These are phyloP conservation scores for Mycena capillaripes DNA, from an alignment of 768 basidiomycete genomes.

Conservation along the genomic window DNA sequence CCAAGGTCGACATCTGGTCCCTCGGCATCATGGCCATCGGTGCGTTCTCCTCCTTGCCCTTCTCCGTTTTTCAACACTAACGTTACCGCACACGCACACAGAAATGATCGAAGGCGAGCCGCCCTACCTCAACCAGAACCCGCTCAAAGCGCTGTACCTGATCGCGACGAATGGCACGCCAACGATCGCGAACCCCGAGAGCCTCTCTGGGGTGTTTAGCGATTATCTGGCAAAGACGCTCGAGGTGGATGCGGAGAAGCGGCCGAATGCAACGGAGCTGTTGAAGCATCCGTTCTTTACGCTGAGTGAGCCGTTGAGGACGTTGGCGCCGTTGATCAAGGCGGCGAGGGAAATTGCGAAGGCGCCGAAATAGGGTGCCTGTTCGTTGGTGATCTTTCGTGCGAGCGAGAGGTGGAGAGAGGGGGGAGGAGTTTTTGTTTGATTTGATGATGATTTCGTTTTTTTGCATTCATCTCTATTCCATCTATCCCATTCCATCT, in stretches of 20 bases:
- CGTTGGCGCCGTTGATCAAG: constrained; percentile 91
- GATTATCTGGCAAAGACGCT: constrained; percentile 91
- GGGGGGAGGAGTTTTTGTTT: neutral
- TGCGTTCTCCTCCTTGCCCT: constrained; percentile 50
- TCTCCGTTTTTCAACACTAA: neutral
- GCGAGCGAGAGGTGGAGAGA: neutral
- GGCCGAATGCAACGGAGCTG: constrained; percentile 34
- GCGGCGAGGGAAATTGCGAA: constrained; percentile 91
- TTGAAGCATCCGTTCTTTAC: constrained; percentile 90
- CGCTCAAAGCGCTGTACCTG: constrained; percentile 95
- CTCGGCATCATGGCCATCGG: constrained; percentile 97
- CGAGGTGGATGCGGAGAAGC: constrained; percentile 95
- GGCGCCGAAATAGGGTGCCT: constrained; percentile 50
- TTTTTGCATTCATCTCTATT: constrained; percentile 15
- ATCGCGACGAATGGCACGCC: constrained; percentile 99
- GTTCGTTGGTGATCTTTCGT: neutral
- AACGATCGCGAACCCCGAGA: constrained; percentile 91
- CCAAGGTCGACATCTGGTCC: constrained; percentile 99
- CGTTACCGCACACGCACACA: constrained; percentile 46
- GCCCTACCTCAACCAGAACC: constrained; percentile 96
- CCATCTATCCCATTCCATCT: neutral
- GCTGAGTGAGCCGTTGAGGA: constrained; percentile 87
- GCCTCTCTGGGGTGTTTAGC: constrained; percentile 80
- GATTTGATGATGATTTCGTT: too few relatives aligned
- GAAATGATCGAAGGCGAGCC: constrained; percentile 99